Percentiles rank a stretch among this genome's conserved stretches.
These are phyloP conservation scores for Plasmopara muralis DNA, from an alignment of 352 stramenopile species.

Conservation along the genomic window DNA sequence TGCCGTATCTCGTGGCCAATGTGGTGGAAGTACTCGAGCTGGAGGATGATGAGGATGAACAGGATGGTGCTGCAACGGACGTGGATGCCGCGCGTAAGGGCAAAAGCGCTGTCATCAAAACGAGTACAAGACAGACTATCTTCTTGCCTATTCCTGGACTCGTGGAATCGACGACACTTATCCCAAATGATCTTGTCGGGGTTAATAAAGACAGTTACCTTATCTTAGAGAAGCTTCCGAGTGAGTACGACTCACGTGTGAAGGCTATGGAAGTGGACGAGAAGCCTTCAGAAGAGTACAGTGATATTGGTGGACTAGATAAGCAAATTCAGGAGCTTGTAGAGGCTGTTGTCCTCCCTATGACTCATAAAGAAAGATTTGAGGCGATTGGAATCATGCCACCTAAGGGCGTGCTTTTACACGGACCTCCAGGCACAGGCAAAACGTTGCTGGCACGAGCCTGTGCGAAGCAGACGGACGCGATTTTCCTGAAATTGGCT, in stretches of 20 bases:
- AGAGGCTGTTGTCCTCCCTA: slow-evolving; percentile 96
- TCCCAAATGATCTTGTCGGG: slow-evolving; percentile 96
- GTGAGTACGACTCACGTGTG: slow-evolving; percentile 97
- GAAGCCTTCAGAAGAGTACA: slow-evolving; percentile 92
- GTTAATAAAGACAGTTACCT: slow-evolving; percentile 99
- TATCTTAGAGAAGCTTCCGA: slow-evolving; percentile 97
- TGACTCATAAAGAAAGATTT: slow-evolving; percentile 98
- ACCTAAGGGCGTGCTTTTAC: slow-evolving; percentile 96
- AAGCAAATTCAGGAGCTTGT: slow-evolving; percentile 99
- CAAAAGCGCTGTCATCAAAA: slow-evolving; percentile 97
- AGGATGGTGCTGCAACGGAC: slow-evolving; percentile 91
- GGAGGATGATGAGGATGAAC: slow-evolving; percentile 89
- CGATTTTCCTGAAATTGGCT: slow-evolving; percentile 98
- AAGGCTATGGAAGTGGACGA: slow-evolving; percentile 98
- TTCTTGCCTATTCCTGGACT: slow-evolving; percentile 98
- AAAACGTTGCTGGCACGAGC: slow-evolving; percentile 98
- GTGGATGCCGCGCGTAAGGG: slow-evolving; percentile 87
- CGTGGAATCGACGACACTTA: slow-evolving; percentile 91
- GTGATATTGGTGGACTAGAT: slow-evolving; percentile 94
- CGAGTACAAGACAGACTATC: slow-evolving; percentile 97
- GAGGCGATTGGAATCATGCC: slow-evolving; percentile 94
- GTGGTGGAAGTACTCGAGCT: slow-evolving; percentile 92
- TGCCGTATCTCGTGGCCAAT: slow-evolving; percentile 99
- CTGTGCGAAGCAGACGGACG: slow-evolving; percentile 98
- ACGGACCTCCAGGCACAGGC: slow-evolving; percentile 95